Evolutionary conservation across 352 stramenopile genomes (phyloP).

Genomic region (Phytophthora pistaciae): DNA sequence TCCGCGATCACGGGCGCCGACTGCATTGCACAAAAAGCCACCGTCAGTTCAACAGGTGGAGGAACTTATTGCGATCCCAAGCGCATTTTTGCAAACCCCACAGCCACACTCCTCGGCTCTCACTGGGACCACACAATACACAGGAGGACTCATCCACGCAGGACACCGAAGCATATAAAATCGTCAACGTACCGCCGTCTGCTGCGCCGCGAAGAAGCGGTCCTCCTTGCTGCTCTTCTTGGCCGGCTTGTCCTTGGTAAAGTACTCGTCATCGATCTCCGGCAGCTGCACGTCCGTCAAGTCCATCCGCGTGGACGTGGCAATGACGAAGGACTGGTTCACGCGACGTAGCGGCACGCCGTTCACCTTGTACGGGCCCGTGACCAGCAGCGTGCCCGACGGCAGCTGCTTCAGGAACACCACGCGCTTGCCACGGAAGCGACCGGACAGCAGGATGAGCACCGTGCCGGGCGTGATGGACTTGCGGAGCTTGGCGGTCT

Average conservation of each 20-base stretch:
- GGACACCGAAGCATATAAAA: neutral
- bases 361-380: conserved; percentile 99
- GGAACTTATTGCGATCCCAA: conserved; percentile 75
- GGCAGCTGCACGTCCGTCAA: conserved; percentile 92
- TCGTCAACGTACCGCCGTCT: conserved; percentile 45
- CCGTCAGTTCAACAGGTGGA: conserved; percentile 30
- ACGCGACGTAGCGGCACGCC: conserved; percentile 98
- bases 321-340: conserved; percentile 99
- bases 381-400: conserved; percentile 97
- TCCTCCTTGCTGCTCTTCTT: conserved; percentile 87
- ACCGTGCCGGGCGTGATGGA: conserved; percentile 97
- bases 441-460: conserved; percentile 97
- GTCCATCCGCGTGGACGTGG: conserved; percentile 98
- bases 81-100: conserved; percentile 46
- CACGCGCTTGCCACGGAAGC: conserved; percentile 98
- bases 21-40: conserved; percentile 32
- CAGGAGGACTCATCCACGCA: conserved; percentile 12
- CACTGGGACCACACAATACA: conserved; percentile 22
- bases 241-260: conserved; percentile 83
- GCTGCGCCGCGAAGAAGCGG: conserved; percentile 89
- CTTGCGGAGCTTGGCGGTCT: conserved; percentile 95
- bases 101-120: conserved; percentile 15
- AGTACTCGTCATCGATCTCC: conserved; percentile 95
- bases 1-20: conserved; percentile 85
- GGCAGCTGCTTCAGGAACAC: conserved; percentile 98